Percentiles rank a stretch among this genome's conserved stretches.
Evolutionary conservation across 345 rosid species (phyloP).

Genomic region (Kandelia obovata): DNA sequence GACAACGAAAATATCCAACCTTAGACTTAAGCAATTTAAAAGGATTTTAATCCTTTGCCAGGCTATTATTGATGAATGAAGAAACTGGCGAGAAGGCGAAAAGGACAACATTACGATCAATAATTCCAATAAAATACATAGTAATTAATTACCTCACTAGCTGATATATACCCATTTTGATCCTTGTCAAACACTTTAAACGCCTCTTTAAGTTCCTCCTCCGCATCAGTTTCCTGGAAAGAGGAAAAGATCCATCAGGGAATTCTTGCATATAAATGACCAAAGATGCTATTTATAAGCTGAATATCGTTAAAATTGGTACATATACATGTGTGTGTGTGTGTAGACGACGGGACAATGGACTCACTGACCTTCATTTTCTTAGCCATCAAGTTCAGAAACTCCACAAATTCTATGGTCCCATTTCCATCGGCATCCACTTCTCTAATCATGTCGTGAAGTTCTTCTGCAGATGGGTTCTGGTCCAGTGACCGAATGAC

Average conservation of each 20-base stretch:
- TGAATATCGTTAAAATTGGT: too few relatives aligned
- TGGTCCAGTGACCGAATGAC: constrained; percentile 77
- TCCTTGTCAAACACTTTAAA: constrained; percentile 89
- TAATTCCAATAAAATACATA: neutral
- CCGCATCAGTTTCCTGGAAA: constrained; percentile 65
- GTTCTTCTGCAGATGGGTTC: constrained; percentile 66
- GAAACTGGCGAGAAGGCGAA: too few relatives aligned
- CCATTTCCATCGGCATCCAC: constrained; percentile 71
- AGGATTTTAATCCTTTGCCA: too few relatives aligned
- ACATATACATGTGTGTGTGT: too few relatives aligned
- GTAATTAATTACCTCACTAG: constrained; percentile 53
- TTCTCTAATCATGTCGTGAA: constrained; percentile 68
- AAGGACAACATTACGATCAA: too few relatives aligned
- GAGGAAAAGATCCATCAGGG: neutral
- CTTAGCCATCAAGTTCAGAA: constrained; percentile 64
- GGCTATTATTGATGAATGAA: too few relatives aligned
- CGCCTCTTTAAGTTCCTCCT: constrained; percentile 82
- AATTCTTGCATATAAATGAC: neutral
- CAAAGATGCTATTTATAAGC: too few relatives aligned
- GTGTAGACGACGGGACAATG: neutral
- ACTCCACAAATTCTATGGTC: constrained; percentile 67
- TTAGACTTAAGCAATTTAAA: too few relatives aligned
- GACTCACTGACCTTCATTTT: constrained; percentile 49
- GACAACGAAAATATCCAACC: too few relatives aligned
- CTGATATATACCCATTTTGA: constrained; percentile 80